Base-by-base conservation (phyloP, 306 rosid species). In the Vachellia collinsii region DNA sequence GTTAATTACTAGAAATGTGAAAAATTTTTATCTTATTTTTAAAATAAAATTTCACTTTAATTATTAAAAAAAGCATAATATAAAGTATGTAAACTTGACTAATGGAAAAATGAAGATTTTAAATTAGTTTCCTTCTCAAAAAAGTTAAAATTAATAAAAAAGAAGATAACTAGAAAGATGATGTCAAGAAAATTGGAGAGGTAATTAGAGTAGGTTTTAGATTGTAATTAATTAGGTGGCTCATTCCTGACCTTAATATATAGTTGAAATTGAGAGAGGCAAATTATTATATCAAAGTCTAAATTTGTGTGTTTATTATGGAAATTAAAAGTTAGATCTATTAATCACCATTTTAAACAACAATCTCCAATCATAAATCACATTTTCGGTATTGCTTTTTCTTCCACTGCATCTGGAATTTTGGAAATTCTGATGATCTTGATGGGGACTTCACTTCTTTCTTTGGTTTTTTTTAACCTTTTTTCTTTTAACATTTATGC, bases 351-450 rank as follows among this genome's bases (percentile, higher is more conserved):
- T 62, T 29, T 62, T 5, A 2, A 34, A 25, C 4, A 0, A 29
- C 9, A 38, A 17, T 8, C 4, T 14, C 44, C 36, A 14, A 65
- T 65, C 46, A 19, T 65, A 65, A 34, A 63, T 63, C 42, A 29
- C 7, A 13, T 38, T 37, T 17, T 36, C 1, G 44, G 71, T 17
- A 41, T 19, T 8, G 50, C 50, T 19, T 51, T 39, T 17, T 39
- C 72, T 67, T 67, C 72, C 50, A 67, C 72, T 67, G 72, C 34
- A 19, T 67, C 8, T 38, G 17, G 50, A 39, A 16, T 38, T 17
- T 56, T 44, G 2, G 29, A 20, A 56, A 56, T 56, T n/a, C 34
- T 53, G 59, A 17, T 53, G 6, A 50, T 50, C 6, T 5, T 29
- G 34, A 29, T 29, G 9, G 44, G 44, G 1, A 41, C 44, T 41